Evolutionary conservation across 306 rosid genomes (phyloP).

Genomic region (Crotalaria pallida): DNA sequence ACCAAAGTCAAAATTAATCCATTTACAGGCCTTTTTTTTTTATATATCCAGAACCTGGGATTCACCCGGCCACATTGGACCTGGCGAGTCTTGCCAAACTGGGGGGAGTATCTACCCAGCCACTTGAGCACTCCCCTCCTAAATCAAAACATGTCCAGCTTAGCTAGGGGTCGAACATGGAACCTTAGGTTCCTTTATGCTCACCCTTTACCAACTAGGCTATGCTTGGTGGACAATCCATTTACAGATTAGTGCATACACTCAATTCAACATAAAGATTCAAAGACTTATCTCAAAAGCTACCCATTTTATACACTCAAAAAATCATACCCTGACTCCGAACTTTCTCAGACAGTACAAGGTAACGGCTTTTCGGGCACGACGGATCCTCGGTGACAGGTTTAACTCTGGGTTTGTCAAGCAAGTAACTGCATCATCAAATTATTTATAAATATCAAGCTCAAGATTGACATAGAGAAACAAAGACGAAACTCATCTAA

Average conservation of each 20-base stretch:
- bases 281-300: background rate
- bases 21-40: no score
- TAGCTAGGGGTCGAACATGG: no score
- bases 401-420: conserved; percentile 79
- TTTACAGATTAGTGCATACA: no score
- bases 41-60: no score
- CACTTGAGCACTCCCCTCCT: no score
- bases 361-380: conserved; percentile 56
- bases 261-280: background rate
- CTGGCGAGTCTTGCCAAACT: no score
- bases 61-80: no score
- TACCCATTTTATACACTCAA: background rate
- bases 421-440: conserved; percentile 51
- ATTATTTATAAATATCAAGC: background rate
- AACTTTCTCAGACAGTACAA: conserved; percentile 63
- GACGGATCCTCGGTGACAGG: conserved; percentile 81
- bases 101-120: no score
- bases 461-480: background rate
- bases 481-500: background rate
- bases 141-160: no score
- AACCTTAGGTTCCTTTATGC: no score
- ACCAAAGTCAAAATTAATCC: background rate
- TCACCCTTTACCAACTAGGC: no score
- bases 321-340: conserved; percentile 44
- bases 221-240: no score